Conservation (phyloP, 148 eudicot species). For the Chenopodium suecicum region DNA sequence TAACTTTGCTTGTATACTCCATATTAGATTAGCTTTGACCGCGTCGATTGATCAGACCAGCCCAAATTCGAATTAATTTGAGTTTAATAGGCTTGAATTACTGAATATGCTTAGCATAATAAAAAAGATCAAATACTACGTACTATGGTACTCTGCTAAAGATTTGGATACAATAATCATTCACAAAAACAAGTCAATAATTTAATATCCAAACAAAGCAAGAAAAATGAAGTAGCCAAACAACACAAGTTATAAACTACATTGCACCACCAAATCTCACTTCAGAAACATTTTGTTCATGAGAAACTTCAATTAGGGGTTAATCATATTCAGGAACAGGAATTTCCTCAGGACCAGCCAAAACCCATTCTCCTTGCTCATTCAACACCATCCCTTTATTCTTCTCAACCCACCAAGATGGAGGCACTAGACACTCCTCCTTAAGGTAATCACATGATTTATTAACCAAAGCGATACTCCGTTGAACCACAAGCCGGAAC, state of each 20-base stretch:
- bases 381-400: conserved; percentile 67
- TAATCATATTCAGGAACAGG: conserved; percentile 33
- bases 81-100: too few relatives aligned
- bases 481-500: conserved; percentile 45
- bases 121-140: too few relatives aligned
- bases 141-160: not conserved
- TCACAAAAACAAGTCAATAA: not conserved
- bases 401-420: conserved; percentile 86
- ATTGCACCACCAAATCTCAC: too few relatives aligned
- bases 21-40: not conserved
- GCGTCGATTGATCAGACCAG: too few relatives aligned
- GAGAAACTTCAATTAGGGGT: not conserved
- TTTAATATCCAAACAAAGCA: not conserved
- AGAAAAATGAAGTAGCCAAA: not conserved
- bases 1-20: not conserved
- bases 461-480: conserved; percentile 75
- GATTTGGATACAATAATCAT: not conserved
- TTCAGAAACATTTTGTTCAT: too few relatives aligned
- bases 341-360: conserved; percentile 33
- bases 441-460: conserved; percentile 64
- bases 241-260: not conserved
- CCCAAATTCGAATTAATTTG: too few relatives aligned
- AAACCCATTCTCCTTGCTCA: conserved; percentile 63
- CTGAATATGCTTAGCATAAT: too few relatives aligned
- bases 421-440: conserved; percentile 67